These are phyloP conservation scores for Solanum corneliomulleri DNA, from an alignment of 257 asterid species.

Conservation along the genomic window DNA sequence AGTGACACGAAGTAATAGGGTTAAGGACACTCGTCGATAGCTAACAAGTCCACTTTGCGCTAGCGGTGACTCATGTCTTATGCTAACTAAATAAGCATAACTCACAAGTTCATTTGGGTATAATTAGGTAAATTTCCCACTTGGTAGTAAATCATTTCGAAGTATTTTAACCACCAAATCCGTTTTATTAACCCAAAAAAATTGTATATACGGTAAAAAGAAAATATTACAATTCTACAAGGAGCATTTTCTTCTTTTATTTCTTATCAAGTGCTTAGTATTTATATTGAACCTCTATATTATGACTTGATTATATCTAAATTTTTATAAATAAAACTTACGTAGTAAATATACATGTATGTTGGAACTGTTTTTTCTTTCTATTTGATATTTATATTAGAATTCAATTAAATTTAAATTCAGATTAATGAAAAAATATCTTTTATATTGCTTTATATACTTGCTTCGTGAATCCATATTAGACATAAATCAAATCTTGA, in stretches of 20 bases:
- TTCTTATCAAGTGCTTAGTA: rapidly evolving
- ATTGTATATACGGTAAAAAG: no score
- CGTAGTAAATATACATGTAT: no score
- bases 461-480: background rate
- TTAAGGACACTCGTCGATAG: background rate
- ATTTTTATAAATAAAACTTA: no score
- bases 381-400: no score
- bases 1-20: background rate
- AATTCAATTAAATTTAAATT: no score
- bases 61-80: background rate
- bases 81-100: background rate
- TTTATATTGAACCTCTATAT: rapidly evolving
- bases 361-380: no score
- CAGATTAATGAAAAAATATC: no score
- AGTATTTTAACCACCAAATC: background rate
- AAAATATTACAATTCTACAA: no score
- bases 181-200: background rate
- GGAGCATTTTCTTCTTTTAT: background rate
- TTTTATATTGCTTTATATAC: background rate
- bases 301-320: rapidly evolving
- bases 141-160: background rate
- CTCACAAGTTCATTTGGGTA: background rate
- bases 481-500: background rate
- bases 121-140: background rate
- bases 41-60: background rate